phyloP scores from a whole-genome alignment of 306 rosid genomes.

The Dryas drummondii region DNA sequence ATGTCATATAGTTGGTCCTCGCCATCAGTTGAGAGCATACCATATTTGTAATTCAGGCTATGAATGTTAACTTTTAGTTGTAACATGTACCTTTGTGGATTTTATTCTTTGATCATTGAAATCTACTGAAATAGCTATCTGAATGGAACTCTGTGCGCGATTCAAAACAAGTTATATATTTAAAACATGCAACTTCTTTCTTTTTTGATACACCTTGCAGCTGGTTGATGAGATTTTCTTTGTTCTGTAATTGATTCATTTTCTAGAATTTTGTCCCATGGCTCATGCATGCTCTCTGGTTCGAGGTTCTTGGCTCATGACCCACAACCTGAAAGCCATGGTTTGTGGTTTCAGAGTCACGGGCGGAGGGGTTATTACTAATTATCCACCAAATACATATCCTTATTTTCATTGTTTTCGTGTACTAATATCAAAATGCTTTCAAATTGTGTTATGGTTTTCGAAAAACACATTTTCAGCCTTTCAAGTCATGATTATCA shows the following conservation, averaged over 20 bases:
- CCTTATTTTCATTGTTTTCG: no score
- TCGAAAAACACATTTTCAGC: no score
- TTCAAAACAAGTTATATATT: background rate
- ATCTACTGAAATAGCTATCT: background rate
- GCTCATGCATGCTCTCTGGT: background rate
- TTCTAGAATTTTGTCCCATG: background rate
- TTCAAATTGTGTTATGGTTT: no score
- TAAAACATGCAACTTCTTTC: background rate
- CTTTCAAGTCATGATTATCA: no score
- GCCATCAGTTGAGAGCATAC: background rate
- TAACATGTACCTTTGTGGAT: background rate
- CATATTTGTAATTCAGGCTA: background rate
- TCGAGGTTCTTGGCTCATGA: background rate
- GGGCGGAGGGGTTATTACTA: background rate
- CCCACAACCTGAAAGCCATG: background rate
- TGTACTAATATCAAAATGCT: no score
- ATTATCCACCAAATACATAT: no score
- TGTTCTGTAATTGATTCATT: background rate
- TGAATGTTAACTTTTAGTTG: constrained; percentile 4
- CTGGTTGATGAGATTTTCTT: background rate
- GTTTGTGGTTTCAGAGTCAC: background rate
- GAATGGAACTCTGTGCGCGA: background rate
- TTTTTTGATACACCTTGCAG: background rate
- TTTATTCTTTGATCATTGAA: background rate
- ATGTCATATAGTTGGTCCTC: background rate